These are phyloP conservation scores for Mytilinidion resinicola DNA, from an alignment of 495 filamentous ascomycete species.

Conservation along the genomic window DNA sequence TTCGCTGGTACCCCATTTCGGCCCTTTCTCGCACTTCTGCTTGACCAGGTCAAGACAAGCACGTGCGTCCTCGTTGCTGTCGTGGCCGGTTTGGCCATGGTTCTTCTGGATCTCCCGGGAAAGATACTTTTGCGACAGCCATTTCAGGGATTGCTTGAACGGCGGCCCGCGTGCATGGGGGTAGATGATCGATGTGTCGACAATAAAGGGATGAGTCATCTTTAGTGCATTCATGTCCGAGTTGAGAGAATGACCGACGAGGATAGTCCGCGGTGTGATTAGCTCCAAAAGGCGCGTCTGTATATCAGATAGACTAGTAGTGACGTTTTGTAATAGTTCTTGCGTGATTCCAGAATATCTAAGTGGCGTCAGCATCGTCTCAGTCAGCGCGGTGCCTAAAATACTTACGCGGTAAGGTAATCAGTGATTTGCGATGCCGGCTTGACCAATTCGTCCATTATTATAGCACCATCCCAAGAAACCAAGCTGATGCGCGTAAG, in stretches of 20 bases:
- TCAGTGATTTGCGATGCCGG: conserved; percentile 76
- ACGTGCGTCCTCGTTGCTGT: conserved; percentile 85
- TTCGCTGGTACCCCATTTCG: conserved; percentile 71
- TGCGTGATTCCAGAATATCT: conserved; percentile 76
- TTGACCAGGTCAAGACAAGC: conserved; percentile 90
- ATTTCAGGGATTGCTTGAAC: conserved; percentile 71
- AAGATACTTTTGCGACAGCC: conserved; percentile 72
- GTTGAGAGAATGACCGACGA: conserved; percentile 88
- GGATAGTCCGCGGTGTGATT: conserved; percentile 66
- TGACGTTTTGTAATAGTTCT: conserved; percentile 69
- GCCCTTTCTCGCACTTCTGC: conserved; percentile 89
- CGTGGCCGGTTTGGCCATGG: conserved; percentile 62
- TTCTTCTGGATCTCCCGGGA: conserved; percentile 80
- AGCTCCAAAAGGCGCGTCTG: conserved; percentile 68
- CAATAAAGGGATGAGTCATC: conserved; percentile 82
- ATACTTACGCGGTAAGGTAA: conserved; percentile 69
- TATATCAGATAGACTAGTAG: conserved; percentile 77
- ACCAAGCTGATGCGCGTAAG: conserved; percentile 84
- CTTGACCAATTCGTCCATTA: conserved; percentile 89
- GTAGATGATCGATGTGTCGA: conserved; percentile 83
- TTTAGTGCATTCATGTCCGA: conserved; percentile 79
- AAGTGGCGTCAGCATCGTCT: conserved; percentile 31
- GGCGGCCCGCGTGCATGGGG: conserved; percentile 73
- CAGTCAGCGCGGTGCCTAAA: conserved; percentile 1
- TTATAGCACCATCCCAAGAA: conserved; percentile 71